Conservation (phyloP, 1,139 yeast genomes). For the Fermentozyma sake region DNA sequence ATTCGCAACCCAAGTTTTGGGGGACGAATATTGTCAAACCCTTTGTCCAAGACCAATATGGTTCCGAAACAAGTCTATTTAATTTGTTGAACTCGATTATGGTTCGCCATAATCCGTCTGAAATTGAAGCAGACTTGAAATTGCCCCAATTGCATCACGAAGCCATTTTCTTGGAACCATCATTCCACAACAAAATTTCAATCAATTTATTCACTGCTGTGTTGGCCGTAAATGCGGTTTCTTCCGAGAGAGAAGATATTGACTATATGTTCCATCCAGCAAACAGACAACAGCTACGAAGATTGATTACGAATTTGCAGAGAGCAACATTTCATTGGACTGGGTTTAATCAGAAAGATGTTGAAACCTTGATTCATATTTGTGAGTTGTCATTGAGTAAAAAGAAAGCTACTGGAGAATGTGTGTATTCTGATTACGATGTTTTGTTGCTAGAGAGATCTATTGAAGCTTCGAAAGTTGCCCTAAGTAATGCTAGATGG, state of each 20-base stretch:
- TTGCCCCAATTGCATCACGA: conserved; percentile 59
- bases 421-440: conserved; percentile 35
- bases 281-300: conserved; percentile 49
- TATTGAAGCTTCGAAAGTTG: conserved; percentile 39
- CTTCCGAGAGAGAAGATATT: conserved; percentile 61
- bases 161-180: conserved; percentile 55
- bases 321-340: conserved; percentile 74
- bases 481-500: conserved; percentile 53
- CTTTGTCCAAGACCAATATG: conserved; percentile 31
- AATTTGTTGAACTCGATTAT: conserved; percentile 43
- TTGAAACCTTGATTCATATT: conserved; percentile 46
- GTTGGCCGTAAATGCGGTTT: conserved; percentile 67
- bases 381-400: conserved; percentile 44
- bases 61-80: conserved; percentile 36
- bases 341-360: conserved; percentile 56
- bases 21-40: conserved; percentile 43
- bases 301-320: conserved; percentile 57
- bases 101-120: conserved; percentile 51
- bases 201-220: conserved; percentile 63
- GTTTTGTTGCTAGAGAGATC: conserved; percentile 35
- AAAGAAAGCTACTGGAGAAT: conserved; percentile 17
- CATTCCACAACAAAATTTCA: conserved; percentile 56
- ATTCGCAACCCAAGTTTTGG: conserved; percentile 47
- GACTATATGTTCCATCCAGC: conserved; percentile 69
- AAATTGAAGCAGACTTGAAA: conserved; percentile 49